phyloP scores from a whole-genome alignment of 371 early-diverging fungal genomes.

The Polyrhizophydium stewartii region DNA sequence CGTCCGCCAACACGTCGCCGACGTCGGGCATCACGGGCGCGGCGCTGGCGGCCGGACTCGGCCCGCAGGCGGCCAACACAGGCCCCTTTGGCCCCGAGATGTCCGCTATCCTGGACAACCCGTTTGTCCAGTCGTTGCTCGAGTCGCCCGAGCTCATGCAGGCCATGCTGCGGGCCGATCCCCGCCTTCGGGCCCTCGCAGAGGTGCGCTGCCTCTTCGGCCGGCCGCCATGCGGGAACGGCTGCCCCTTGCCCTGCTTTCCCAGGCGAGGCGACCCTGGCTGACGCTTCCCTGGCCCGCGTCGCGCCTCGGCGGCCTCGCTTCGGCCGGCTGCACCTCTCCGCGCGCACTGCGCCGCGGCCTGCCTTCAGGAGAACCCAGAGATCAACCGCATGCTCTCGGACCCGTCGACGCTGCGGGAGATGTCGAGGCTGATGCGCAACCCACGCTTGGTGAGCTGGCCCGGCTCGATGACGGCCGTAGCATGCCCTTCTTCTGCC shows the following conservation, averaged over 20 bases:
- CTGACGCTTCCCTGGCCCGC: background rate
- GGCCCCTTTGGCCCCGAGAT: slow-evolving; percentile 5
- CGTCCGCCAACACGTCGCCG: background rate
- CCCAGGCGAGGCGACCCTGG: too few species aligned
- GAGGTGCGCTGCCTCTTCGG: slow-evolving; percentile 12
- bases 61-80: background rate
- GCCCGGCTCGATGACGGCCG: too few species aligned
- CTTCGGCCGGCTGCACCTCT: too few species aligned
- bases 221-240: background rate
- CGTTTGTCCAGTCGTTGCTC: slow-evolving; percentile 22
- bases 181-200: slow-evolving; percentile 24
- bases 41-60: slow-evolving; percentile 3
- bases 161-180: slow-evolving; percentile 29
- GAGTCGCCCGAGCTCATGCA: slow-evolving; percentile 35
- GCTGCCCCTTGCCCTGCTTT: background rate
- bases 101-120: slow-evolving; percentile 25
- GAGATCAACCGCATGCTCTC: slow-evolving; percentile 19
- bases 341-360: too few species aligned
- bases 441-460: slow-evolving; percentile 21
- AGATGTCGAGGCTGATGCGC: slow-evolving; percentile 14
- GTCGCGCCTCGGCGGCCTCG: background rate
- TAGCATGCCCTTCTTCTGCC: too few species aligned
- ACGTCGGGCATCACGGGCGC: slow-evolving; percentile 3
- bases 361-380: slow-evolving; percentile 17
- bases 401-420: slow-evolving; percentile 21